These are phyloP conservation scores for Tetrahymena thermophila DNA, from an alignment of 73 alveolate species.

Conservation along the genomic window DNA sequence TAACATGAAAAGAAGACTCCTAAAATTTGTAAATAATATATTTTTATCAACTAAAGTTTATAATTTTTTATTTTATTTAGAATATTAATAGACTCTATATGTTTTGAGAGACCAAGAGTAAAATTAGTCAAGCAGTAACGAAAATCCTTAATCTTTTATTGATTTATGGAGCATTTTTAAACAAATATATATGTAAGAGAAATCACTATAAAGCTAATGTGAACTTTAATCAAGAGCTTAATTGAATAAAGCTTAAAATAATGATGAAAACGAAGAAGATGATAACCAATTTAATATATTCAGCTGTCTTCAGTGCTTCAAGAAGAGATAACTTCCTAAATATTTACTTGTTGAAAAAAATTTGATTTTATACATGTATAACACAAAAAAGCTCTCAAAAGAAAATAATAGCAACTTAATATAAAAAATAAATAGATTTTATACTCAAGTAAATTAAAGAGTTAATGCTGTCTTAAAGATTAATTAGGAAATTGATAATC, in stretches of 20 bases:
- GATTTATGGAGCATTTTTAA: neutral
- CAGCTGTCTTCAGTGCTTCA: neutral
- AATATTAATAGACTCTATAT: neutral
- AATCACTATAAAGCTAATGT: neutral
- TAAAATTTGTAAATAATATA: neutral
- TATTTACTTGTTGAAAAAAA: neutral
- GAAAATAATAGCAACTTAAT: neutral
- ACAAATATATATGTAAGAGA: neutral
- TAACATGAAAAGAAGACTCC: neutral
- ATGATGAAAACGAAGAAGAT: neutral
- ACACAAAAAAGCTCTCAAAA: neutral
- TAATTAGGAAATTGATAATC: neutral
- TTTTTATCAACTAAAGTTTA: neutral
- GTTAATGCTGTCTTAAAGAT: neutral
- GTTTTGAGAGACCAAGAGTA: neutral
- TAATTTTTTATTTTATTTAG: neutral
- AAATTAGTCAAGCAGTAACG: neutral
- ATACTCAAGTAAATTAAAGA: neutral
- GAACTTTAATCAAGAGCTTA: neutral
- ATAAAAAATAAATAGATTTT: neutral
- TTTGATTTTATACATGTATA: neutral
- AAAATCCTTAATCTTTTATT: neutral
- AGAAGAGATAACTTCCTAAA: neutral
- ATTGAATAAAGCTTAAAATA: neutral
- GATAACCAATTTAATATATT: neutral